Evolutionary conservation across 2,329 filamentous ascomycete genomes (phyloP).

Genomic region (Sordariomycetes sp.): DNA sequence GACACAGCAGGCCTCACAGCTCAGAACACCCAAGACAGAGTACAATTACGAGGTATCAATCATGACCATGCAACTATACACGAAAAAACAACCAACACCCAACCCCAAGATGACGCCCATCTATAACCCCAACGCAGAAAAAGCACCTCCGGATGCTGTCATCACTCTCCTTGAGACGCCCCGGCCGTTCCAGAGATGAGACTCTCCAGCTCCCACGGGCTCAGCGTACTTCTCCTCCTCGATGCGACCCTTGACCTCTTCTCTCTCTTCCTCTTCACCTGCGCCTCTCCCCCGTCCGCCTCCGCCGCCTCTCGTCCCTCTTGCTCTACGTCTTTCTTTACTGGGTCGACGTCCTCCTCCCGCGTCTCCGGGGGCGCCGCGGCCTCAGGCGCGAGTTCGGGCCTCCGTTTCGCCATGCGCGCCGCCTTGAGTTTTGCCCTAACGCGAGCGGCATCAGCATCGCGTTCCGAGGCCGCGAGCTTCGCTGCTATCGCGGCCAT

Average conservation of each 20-base stretch:
- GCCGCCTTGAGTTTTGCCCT: conserved; percentile 48
- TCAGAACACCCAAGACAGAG: not conserved
- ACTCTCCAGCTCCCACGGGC: conserved; percentile 59
- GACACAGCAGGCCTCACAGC: not conserved
- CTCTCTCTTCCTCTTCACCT: conserved; percentile 34
- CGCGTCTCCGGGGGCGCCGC: conserved; percentile 5
- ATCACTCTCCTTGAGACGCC: not conserved
- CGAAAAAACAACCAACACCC: not conserved
- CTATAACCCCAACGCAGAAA: not conserved
- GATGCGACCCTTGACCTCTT: conserved; percentile 40
- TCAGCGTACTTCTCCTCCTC: conserved; percentile 61
- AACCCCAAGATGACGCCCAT: not conserved
- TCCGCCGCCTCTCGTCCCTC: conserved; percentile 8
- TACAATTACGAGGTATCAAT: conserved; percentile 1
- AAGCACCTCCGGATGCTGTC: not conserved
- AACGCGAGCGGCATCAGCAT: conserved; percentile 50
- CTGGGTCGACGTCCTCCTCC: conserved; percentile 17
- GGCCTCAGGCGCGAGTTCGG: conserved; percentile 8
- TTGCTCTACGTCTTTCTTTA: conserved; percentile 16
- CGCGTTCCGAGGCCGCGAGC: conserved; percentile 48
- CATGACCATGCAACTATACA: not conserved
- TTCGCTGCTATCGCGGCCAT: conserved; percentile 51
- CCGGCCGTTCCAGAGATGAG: conserved; percentile 31
- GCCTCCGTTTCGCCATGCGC: conserved; percentile 16
- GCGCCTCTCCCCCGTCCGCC: conserved; percentile 5